Conservation (phyloP, 768 basidiomycete species). For the Cubamyces sp. region DNA sequence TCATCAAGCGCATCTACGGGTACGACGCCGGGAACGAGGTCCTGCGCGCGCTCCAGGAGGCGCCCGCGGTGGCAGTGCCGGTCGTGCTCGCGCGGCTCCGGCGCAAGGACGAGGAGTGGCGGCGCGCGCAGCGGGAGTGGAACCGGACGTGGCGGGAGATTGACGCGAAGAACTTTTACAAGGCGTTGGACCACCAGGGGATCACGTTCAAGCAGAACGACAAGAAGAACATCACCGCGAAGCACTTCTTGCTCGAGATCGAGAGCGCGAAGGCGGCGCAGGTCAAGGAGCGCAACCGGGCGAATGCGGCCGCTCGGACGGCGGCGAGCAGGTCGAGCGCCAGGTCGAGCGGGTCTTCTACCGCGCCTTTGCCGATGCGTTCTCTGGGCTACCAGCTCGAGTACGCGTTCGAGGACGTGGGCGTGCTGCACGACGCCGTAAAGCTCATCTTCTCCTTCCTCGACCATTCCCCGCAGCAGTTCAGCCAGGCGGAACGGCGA, state of each 20-base stretch:
- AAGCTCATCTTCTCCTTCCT: conserved; percentile 91
- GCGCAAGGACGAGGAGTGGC: conserved; percentile 97
- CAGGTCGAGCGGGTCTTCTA: conserved; percentile 10
- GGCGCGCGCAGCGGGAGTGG: conserved; percentile 92
- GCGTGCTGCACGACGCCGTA: conserved; percentile 84
- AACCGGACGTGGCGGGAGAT: conserved; percentile 96
- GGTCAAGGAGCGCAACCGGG: conserved; percentile 39
- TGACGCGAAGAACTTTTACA: conserved; percentile 97
- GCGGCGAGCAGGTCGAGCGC: conserved; percentile 6
- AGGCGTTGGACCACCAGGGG: conserved; percentile 94
- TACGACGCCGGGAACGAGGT: conserved; percentile 76
- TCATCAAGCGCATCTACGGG: conserved; percentile 94
- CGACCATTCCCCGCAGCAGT: conserved; percentile 80
- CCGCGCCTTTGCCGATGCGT: conserved; percentile 27
- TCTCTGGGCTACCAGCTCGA: conserved; percentile 74
- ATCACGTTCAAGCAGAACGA: conserved; percentile 94
- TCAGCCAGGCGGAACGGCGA: conserved; percentile 77
- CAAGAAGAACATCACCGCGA: conserved; percentile 89
- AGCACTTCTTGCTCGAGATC: conserved; percentile 80
- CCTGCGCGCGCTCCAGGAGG: conserved; percentile 87
- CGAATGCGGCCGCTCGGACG: conserved; percentile 5
- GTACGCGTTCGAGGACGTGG: conserved; percentile 75
- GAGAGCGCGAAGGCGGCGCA: conserved; percentile 70
- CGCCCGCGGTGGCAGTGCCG: conserved; percentile 87
- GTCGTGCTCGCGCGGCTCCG: conserved; percentile 89